Evolutionary conservation across 805 yeast species (phyloP).

Genomic region (Maudiozyma turicensis): DNA sequence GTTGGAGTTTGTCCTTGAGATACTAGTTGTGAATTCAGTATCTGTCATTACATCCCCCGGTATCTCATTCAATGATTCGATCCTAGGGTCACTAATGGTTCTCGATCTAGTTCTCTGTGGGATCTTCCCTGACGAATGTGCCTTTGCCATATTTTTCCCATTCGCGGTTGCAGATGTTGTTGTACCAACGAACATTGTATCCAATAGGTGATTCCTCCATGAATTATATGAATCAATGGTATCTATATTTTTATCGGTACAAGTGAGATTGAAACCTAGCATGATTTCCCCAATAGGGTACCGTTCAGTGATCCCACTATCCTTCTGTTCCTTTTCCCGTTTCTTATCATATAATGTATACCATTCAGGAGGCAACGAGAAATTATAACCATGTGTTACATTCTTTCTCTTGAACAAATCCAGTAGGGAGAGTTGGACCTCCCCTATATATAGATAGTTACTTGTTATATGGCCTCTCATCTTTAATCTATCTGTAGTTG

Average conservation of each 20-base stretch:
- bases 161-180: not conserved
- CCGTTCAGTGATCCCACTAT: not conserved
- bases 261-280: constrained; percentile 14
- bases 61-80: not conserved
- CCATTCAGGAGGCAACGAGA: constrained; percentile 15
- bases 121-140: not conserved
- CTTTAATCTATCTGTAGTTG: not conserved
- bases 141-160: too few relatives aligned
- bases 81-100: not conserved
- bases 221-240: constrained; percentile 16
- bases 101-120: not conserved
- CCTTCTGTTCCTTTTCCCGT: constrained; percentile 9
- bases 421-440: constrained; percentile 20
- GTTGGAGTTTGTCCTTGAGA: not conserved
- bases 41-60: not conserved
- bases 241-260: constrained; percentile 9
- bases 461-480: not conserved
- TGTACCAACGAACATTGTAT: not conserved
- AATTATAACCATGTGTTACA: constrained; percentile 11
- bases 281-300: constrained; percentile 20
- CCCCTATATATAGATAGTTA: constrained; percentile 24
- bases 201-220: constrained; percentile 13
- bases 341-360: constrained; percentile 21
- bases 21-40: not conserved
- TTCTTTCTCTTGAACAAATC: constrained; percentile 19